These are phyloP conservation scores for Macroventuria anomochaeta DNA, from an alignment of 2,329 filamentous ascomycete species.

Conservation along the genomic window DNA sequence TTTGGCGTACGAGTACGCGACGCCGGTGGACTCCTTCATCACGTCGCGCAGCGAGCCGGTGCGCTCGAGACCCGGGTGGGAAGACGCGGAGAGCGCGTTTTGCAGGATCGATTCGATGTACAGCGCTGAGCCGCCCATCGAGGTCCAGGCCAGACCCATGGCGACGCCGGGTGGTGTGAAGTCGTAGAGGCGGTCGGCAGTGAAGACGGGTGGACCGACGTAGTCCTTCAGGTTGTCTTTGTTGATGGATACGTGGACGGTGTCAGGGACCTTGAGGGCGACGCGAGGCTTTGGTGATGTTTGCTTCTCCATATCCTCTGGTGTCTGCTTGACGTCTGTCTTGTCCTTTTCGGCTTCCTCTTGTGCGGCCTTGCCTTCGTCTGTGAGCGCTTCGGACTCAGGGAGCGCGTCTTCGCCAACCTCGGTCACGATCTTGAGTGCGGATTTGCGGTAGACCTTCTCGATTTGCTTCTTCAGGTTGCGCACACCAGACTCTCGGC, in stretches of 20 bases:
- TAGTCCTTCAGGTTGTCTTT: constrained; percentile 96
- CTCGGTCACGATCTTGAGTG: constrained; percentile 95
- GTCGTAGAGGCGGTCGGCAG: constrained; percentile 93
- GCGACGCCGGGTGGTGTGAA: constrained; percentile 90
- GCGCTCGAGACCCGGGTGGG: constrained; percentile 81
- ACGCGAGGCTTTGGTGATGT: constrained; percentile 72
- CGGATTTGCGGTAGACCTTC: constrained; percentile 97
- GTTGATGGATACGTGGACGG: constrained; percentile 82
- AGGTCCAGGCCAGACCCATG: constrained; percentile 98
- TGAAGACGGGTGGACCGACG: constrained; percentile 94
- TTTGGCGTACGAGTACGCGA: constrained; percentile 96
- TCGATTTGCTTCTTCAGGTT: constrained; percentile 99
- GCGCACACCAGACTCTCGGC: constrained; percentile 93
- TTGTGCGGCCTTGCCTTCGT: constrained; percentile 80
- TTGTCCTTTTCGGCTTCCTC: constrained; percentile 73
- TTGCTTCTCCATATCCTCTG: constrained; percentile 62
- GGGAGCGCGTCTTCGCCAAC: constrained; percentile 83
- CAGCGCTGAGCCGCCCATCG: constrained; percentile 93
- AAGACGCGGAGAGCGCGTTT: constrained; percentile 74
- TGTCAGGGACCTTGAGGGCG: constrained; percentile 82
- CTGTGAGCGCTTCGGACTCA: constrained; percentile 81
- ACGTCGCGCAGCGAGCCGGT: constrained; percentile 95
- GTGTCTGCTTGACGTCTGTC: constrained; percentile 67
- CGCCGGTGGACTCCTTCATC: constrained; percentile 96
- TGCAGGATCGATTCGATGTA: constrained; percentile 98